Evolutionary conservation across 1,139 yeast species (phyloP).

Genomic region (Lodderomyces parapsilosis): DNA sequence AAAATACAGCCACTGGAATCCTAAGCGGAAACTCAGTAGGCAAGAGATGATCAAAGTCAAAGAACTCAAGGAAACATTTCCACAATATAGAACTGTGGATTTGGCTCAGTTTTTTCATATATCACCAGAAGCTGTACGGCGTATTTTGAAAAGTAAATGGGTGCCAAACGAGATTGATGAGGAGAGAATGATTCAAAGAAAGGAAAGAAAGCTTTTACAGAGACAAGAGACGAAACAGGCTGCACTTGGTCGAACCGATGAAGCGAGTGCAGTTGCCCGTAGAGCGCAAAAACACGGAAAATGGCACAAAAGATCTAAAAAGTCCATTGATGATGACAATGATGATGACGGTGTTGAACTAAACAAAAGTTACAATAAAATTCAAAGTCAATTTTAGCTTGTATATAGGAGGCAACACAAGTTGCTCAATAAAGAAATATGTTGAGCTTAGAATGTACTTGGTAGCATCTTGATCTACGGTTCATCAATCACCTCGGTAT

Average conservation of each 20-base stretch:
- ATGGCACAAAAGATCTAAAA: background rate
- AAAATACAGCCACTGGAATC: constrained; percentile 69
- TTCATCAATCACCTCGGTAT: background rate
- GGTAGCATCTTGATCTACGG: background rate
- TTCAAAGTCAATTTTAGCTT: constrained; percentile 2
- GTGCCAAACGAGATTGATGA: constrained; percentile 58
- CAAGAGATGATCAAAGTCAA: constrained; percentile 69
- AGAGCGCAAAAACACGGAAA: too few relatives aligned
- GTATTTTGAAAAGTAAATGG: constrained; percentile 76
- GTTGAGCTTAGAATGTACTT: background rate
- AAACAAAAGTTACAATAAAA: constrained; percentile 1
- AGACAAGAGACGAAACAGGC: constrained; percentile 1
- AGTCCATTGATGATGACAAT: constrained; percentile 8
- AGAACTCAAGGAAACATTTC: constrained; percentile 52
- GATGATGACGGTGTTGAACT: constrained; percentile 10
- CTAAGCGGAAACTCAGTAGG: constrained; percentile 65
- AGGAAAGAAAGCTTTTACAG: constrained; percentile 1
- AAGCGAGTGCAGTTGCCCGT: too few relatives aligned
- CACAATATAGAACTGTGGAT: constrained; percentile 58
- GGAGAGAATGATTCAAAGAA: constrained; percentile 24
- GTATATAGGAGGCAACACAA: background rate
- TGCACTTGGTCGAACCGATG: too few relatives aligned
- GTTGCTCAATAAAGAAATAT: too few relatives aligned
- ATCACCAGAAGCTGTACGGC: constrained; percentile 80
- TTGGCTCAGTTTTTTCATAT: constrained; percentile 65